Percentiles rank a stretch among this genome's conserved stretches.
Conservation (phyloP, 164 flowering plant species). For the Berberis thunbergii region DNA sequence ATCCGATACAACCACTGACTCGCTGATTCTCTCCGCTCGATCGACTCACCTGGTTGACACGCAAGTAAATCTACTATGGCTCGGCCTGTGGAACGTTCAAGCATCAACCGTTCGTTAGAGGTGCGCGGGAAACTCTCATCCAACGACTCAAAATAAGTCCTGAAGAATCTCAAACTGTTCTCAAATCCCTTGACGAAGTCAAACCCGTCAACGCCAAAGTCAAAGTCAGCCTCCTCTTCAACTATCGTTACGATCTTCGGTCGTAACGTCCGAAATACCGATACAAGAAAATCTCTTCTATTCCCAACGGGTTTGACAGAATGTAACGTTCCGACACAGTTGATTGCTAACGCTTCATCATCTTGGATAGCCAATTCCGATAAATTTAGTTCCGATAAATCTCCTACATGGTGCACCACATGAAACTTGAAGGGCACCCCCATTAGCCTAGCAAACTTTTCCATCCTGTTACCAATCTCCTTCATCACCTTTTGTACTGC, state of each 20-base stretch:
- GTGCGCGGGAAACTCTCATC: slow-evolving; percentile 71
- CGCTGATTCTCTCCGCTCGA: slow-evolving; percentile 75
- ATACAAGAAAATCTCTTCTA: slow-evolving; percentile 38
- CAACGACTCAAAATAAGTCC: slow-evolving; percentile 74
- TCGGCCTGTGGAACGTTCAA: slow-evolving; percentile 74
- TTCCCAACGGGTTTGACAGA: slow-evolving; percentile 23
- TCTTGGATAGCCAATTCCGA: slow-evolving; percentile 42
- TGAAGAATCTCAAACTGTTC: slow-evolving; percentile 68
- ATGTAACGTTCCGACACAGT: slow-evolving; percentile 63
- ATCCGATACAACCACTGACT: slow-evolving; percentile 59
- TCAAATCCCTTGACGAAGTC: slow-evolving; percentile 56
- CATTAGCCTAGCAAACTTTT: slow-evolving; percentile 94
- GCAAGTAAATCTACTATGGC: slow-evolving; percentile 72
- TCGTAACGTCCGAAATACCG: slow-evolving; percentile 36
- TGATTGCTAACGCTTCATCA: slow-evolving; percentile 76
- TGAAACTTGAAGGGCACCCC: slow-evolving; percentile 88
- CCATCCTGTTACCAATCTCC: slow-evolving; percentile 74
- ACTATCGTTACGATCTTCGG: slow-evolving; percentile 80
- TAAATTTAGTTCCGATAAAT: slow-evolving; percentile 50
- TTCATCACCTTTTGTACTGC: slow-evolving; percentile 60
- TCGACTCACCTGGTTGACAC: slow-evolving; percentile 40
- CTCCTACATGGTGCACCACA: slow-evolving; percentile 51
- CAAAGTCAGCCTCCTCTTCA: slow-evolving; percentile 85
- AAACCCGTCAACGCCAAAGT: slow-evolving; percentile 46
- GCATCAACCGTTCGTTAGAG: slow-evolving; percentile 76